Evolutionary conservation across 371 early-diverging fungal genomes (phyloP), one percentile per base, ranked within the genome.

Genomic region (Circinella umbellata): DNA sequence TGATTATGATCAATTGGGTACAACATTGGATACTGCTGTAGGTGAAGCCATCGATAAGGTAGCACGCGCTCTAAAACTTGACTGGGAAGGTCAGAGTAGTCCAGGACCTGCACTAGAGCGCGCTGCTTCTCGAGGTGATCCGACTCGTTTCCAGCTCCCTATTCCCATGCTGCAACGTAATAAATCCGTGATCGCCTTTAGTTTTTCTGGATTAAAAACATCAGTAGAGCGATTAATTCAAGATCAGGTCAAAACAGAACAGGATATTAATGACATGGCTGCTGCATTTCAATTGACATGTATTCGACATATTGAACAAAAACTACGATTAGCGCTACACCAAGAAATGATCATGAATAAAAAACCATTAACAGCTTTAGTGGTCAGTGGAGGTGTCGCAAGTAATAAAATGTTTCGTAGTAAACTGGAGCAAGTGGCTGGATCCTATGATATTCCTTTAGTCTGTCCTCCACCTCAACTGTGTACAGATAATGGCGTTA

Each of bases 401-500:
- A 88, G 93, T 67, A 95, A 94, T 75, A 75, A 76, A 13, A 71
- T 82, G 15, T 79, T 87, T 61, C 76, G 87, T 64, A 63, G 72
- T 42, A 82, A 80, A 83, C 69, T 89, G 38, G 77, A 78, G 64
- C 63, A 65, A 38, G 68, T 88, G 27, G 89, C 88, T 35, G 67
- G 70, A 15, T 39, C 68, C 27, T 79, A 86, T 60, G 70, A 78
- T 34, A 60, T 93, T 11, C 86, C 80, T 54, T 79, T 92, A 17
- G 83, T 89, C 47, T 91, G 90, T 54, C 95, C 95, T 38, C 92
- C 93, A 17, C 91, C 92, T 4, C 79, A 87, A 27, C 75, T 93
- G 48, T 95, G 95, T 75, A 91, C 95, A 0, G 95, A 95, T 77
- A 95, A 95, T 72, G 94, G 92, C n/a, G 93, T 91, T 34, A 95